Evolutionary conservation across 2,329 filamentous ascomycete genomes (phyloP).

Genomic region (Neonectria neomacrospora): DNA sequence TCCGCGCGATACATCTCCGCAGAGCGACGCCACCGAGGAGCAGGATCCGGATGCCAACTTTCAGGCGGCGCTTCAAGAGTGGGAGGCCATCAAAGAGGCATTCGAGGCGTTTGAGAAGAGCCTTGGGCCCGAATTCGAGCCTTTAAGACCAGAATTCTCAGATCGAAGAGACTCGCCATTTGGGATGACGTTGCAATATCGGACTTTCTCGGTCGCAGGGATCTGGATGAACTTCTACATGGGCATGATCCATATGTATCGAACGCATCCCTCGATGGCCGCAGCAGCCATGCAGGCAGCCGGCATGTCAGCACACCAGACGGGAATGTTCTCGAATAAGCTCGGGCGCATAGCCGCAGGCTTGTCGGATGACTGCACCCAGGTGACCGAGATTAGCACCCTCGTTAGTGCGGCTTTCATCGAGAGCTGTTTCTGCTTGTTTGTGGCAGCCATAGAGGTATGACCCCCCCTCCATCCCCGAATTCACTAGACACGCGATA

Average conservation of each 20-base stretch:
- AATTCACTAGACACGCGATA: background rate
- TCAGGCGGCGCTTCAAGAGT: slow-evolving; percentile 78
- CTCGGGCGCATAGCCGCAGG: slow-evolving; percentile 86
- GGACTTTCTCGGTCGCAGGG: slow-evolving; percentile 86
- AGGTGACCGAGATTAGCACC: slow-evolving; percentile 73
- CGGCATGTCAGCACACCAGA: slow-evolving; percentile 78
- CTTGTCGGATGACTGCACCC: slow-evolving; percentile 65
- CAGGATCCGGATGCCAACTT: slow-evolving; percentile 72
- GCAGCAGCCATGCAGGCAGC: slow-evolving; percentile 90
- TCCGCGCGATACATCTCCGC: slow-evolving; percentile 57
- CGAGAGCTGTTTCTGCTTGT: slow-evolving; percentile 83
- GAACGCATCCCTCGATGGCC: slow-evolving; percentile 89
- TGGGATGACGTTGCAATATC: slow-evolving; percentile 82
- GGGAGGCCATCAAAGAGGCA: slow-evolving; percentile 77
- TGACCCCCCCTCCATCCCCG: slow-evolving; percentile 25
- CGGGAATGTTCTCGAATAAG: slow-evolving; percentile 75
- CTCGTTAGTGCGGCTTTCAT: slow-evolving; percentile 83
- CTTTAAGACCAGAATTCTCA: slow-evolving; percentile 74
- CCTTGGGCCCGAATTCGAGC: slow-evolving; percentile 80
- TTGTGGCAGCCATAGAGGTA: slow-evolving; percentile 85
- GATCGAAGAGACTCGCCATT: slow-evolving; percentile 77
- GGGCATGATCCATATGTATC: slow-evolving; percentile 82
- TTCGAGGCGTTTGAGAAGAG: slow-evolving; percentile 74
- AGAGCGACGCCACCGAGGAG: slow-evolving; percentile 59
- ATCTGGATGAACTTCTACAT: slow-evolving; percentile 91